Base-by-base conservation (phyloP, 2,329 filamentous ascomycete species). In the Stylonectria norvegica region DNA sequence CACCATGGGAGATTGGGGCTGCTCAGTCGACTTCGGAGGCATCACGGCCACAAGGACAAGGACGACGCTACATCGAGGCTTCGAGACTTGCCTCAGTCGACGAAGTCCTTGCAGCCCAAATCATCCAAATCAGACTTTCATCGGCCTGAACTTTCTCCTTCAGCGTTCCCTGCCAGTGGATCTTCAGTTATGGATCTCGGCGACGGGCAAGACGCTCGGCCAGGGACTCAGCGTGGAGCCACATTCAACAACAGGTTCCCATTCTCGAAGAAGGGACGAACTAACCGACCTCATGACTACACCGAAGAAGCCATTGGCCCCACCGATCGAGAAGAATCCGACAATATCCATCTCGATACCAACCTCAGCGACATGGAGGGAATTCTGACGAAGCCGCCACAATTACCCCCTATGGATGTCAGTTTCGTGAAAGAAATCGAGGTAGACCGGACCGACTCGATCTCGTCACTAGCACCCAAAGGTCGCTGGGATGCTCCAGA, bases 401-500 rank as follows among this genome's bases (percentile, higher is more conserved):
- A 84, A 0, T 70, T 89, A 57, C 85, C 86, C 1, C 86, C 87
- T 2, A 81, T 88, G 52, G 83, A 80, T 46, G 72, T 73, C 50
- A 65, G 70, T 48, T 73, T 74, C 40, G 64, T 75, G 42, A 68
- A 63, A 18, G 63, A 61, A 14, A 48, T 68, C 19, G 72, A 76
- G 23, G 60, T 64, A 19, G 72, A 78, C 17, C 65, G 59, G 32
- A 52, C 57, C 18, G 61, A 64, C 27, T 62, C 62, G 14, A 45
- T 61, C 17, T 45, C 56, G 19, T 64, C 63, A 14, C 54, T 55
- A 20, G 42, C 57, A 2, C 67, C 67, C 3, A 71, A 71, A 40
- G 81, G 83, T 2, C 79, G 80, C 4, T 98, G 91, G 91, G 87
- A 94, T 62, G 90, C 90, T 4, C 91, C 93, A 1, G 91, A 97